Percentiles rank a stretch among this genome's conserved stretches.
Conservation (phyloP, 139 green algal genomes). For the Chlamydomonas incerta region DNA sequence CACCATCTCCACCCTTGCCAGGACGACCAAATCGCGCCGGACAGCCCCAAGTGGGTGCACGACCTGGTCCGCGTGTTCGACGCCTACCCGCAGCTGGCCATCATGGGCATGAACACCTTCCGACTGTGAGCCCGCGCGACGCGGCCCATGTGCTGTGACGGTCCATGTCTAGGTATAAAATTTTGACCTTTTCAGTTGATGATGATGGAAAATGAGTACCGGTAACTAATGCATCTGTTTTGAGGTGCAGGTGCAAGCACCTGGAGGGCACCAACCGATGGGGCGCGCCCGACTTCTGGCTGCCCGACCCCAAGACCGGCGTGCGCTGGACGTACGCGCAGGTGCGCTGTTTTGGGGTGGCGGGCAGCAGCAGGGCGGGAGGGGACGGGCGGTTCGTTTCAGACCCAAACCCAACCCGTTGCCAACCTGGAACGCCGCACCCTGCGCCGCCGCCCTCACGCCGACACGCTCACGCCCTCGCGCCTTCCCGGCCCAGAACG, state of each 20-base stretch:
- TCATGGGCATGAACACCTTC: constrained; percentile 39
- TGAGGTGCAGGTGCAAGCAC: too few species aligned
- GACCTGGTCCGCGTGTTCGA: background rate
- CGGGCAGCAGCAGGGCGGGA: too few species aligned
- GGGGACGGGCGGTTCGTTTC: too few species aligned
- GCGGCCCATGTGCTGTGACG: too few species aligned
- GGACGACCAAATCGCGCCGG: constrained; percentile 27
- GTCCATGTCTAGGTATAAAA: too few species aligned
- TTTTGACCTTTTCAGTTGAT: too few species aligned
- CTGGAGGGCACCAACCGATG: constrained; percentile 21
- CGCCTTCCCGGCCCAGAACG: background rate
- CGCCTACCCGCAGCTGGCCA: background rate
- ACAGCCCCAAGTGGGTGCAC: background rate
- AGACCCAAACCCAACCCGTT: background rate
- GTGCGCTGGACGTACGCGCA: constrained; percentile 24
- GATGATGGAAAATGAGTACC: too few species aligned
- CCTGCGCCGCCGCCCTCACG: too few species aligned
- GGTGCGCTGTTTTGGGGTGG: too few species aligned
- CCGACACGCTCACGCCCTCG: too few species aligned
- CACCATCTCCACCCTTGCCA: background rate
- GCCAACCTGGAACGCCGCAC: background rate
- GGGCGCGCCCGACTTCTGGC: background rate
- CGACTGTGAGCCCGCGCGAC: too few species aligned
- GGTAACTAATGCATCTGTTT: too few species aligned
- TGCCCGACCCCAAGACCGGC: background rate